Base-by-base conservation (phyloP, 192 early-diverging fungal genomes). In the Linnemannia exigua region DNA sequence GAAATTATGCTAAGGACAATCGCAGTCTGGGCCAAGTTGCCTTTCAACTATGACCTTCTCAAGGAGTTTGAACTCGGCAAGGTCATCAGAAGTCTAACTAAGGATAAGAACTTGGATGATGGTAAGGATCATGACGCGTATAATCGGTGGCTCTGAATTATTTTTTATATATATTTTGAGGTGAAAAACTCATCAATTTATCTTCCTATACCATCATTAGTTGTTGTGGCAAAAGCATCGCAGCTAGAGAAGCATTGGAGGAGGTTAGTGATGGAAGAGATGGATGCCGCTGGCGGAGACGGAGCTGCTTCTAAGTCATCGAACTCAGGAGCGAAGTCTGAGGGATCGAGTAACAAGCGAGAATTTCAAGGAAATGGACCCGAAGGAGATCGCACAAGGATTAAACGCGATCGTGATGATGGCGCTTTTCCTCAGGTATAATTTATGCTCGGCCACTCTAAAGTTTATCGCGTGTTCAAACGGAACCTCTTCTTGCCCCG, bases 1-100 rank as follows among this genome's bases (percentile, higher is more conserved):
- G 75, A 83, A 11, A 58, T 83, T 25, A 35, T 83, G n/a, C 28
- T 25, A n/a, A 83, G 63, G 15, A 36, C 76, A 6, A 83, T 83
- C 33, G 75, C 52, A 14, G 72, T 83, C 15, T 50, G 71, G 63
- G 69, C 73, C 58, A 63, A 35, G 2, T 76, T 83, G 2, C 81
- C 81, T 2, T 77, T 83, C 67, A 76, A 76, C n/a, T 17, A 74
- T 22, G 68, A 83, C 7, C 31, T 44, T 19, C 52, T 83, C 28
- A 77, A 52, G 52, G 70, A 72, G n/a, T 54, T 50, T 25, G 68
- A 72, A 54, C 51, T 83, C 8, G 81, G 81, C 35, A 72, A 61
- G 25, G 71, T 72, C 20, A 72, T 83, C 50, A 83, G 73, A 54
- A n/a, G 37, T 3, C 11, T 83, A 3, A 54, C 81, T 7, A 67